Conservation (phyloP, 495 filamentous ascomycete genomes). For the Pyrenopolyporus hunteri region DNA sequence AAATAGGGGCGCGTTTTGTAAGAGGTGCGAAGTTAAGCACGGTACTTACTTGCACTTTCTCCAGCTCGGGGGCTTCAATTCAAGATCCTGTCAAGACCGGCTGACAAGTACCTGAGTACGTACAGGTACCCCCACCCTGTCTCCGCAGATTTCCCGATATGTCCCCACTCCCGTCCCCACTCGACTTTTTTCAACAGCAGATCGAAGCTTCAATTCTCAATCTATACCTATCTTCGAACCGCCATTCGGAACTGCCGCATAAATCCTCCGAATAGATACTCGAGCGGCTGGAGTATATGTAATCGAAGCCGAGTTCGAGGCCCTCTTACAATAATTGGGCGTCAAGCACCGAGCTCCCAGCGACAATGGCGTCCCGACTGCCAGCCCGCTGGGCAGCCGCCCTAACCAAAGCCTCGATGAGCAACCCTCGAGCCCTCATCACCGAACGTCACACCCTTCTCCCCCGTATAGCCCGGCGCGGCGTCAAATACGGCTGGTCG, state of each 20-base stretch:
- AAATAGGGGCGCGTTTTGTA: not conserved
- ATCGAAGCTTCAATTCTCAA: slow-evolving; percentile 25
- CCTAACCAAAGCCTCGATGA: slow-evolving; percentile 22
- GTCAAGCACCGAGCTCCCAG: slow-evolving; percentile 33
- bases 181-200: slow-evolving; percentile 36
- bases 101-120: too few species aligned
- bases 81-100: too few species aligned
- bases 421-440: slow-evolving; percentile 46
- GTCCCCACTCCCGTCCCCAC: slow-evolving; percentile 27
- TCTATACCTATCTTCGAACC: not conserved
- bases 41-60: not conserved
- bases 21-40: not conserved
- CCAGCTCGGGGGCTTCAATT: too few species aligned
- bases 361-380: slow-evolving; percentile 61
- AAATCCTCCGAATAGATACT: not conserved
- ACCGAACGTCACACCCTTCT: slow-evolving; percentile 49
- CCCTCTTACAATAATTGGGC: not conserved
- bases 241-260: not conserved
- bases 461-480: slow-evolving; percentile 52
- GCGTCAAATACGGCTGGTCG: slow-evolving; percentile 61
- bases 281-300: not conserved
- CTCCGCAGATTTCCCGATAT: slow-evolving; percentile 31
- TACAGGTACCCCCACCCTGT: slow-evolving; percentile 15
- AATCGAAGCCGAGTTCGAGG: not conserved
- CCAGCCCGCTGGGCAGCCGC: slow-evolving; percentile 54